Conservation (phyloP, 164 flowering plant genomes). For the Liriodendron chinense region DNA sequence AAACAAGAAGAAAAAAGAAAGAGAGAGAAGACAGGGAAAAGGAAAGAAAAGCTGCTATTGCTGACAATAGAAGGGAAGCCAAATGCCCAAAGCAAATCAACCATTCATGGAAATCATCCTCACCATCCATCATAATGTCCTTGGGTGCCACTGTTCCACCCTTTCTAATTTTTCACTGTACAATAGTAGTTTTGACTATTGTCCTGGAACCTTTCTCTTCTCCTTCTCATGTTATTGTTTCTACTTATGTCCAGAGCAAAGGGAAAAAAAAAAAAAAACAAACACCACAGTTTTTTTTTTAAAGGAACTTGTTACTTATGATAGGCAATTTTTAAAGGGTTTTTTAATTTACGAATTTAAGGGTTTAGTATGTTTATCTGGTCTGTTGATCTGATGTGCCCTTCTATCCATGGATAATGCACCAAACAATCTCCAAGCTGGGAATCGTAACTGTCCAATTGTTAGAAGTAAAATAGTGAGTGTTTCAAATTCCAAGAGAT, state of each 20-base stretch:
- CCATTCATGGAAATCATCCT: constrained; percentile 54
- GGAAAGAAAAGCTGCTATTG: constrained; percentile 38
- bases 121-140: constrained; percentile 28
- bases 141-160: constrained; percentile 18
- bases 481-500: no score
- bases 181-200: no score
- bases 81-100: constrained; percentile 27
- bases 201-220: no score
- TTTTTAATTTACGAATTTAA: constrained; percentile 1
- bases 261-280: not conserved
- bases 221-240: not conserved
- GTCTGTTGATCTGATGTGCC: not conserved
- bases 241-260: not conserved
- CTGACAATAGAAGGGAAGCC: constrained; percentile 48
- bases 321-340: not conserved
- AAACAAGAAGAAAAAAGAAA: constrained; percentile 8
- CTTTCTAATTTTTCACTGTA: constrained; percentile 6
- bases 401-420: no score
- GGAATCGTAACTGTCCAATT: no score
- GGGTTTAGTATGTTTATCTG: not conserved
- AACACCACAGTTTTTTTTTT: constrained; percentile 32
- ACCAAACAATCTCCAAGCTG: no score
- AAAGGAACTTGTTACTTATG: constrained; percentile 23
- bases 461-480: no score
- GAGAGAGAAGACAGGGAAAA: constrained; percentile 3